A percentile compares a stretch with the other conserved stretches of the same genome.
Conservation (phyloP, 1,284 basidiomycete species). For the Irpex rosettiformis region DNA sequence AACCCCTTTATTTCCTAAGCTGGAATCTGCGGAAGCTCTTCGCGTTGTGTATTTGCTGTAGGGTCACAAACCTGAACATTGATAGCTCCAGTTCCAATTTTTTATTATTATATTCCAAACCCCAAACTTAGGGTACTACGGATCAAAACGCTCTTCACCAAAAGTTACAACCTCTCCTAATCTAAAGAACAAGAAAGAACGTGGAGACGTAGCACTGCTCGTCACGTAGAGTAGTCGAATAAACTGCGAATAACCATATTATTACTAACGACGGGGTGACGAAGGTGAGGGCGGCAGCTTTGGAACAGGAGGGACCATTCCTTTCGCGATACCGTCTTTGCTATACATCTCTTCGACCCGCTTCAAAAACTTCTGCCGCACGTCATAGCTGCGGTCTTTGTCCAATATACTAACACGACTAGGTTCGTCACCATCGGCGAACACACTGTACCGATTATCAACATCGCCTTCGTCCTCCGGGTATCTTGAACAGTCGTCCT, state of each 20-base stretch:
- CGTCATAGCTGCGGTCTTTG: slow-evolving; percentile 44
- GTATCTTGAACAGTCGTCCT: slow-evolving; percentile 22
- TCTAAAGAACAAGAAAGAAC: too few relatives aligned
- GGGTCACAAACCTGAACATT: too few relatives aligned
- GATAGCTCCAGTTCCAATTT: too few relatives aligned
- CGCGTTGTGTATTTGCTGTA: too few relatives aligned
- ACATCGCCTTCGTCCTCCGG: slow-evolving; percentile 23
- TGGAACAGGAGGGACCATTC: slow-evolving; percentile 43
- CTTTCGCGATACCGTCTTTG: slow-evolving; percentile 31
- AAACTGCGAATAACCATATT: not conserved
- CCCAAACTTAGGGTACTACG: too few relatives aligned
- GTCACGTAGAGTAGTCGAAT: not conserved
- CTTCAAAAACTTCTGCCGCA: slow-evolving; percentile 45
- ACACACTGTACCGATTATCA: slow-evolving; percentile 40
- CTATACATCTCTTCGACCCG: slow-evolving; percentile 52
- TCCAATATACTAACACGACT: slow-evolving; percentile 53
- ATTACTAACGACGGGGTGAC: not conserved
- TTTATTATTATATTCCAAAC: too few relatives aligned
- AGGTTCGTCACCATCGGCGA: slow-evolving; percentile 32
- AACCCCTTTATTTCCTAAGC: too few relatives aligned
- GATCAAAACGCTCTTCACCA: too few relatives aligned
- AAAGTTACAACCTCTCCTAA: too few relatives aligned
- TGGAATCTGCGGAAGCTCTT: too few relatives aligned
- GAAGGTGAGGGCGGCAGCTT: slow-evolving; percentile 27
- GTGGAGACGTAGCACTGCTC: not conserved